Percentiles rank a stretch among this genome's conserved stretches.
Conservation (phyloP, 768 basidiomycete genomes). For the Boletellus sp. region DNA sequence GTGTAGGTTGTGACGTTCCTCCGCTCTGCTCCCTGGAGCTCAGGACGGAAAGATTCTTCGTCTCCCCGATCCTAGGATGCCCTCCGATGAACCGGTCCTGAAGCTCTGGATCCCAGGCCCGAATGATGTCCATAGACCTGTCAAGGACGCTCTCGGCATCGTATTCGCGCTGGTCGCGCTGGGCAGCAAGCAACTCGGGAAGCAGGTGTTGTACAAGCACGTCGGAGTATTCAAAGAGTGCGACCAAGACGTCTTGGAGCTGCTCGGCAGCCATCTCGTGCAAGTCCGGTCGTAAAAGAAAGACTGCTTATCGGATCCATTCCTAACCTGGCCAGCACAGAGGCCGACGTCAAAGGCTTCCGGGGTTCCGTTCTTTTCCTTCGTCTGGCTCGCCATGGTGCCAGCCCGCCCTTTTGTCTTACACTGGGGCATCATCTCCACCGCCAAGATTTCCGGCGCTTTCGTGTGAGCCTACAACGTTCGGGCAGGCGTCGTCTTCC, state of each 20-base stretch:
- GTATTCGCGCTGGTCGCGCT: conserved; percentile 18
- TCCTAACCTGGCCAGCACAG: conserved; percentile 3
- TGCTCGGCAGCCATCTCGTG: not conserved
- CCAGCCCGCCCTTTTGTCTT: conserved; percentile 41
- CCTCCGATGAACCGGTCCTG: conserved; percentile 70
- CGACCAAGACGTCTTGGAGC: conserved; percentile 35
- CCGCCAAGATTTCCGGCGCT: conserved; percentile 62
- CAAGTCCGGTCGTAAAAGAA: not conserved
- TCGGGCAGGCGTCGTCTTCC: not conserved
- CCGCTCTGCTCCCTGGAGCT: conserved; percentile 80
- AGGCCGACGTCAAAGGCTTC: not conserved
- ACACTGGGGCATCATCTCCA: conserved; percentile 87
- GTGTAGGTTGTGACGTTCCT: conserved; percentile 45
- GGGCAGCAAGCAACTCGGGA: conserved; percentile 42
- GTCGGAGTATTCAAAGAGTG: conserved; percentile 68
- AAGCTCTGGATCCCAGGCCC: conserved; percentile 47
- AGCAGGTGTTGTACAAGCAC: conserved; percentile 51
- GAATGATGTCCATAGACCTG: conserved; percentile 44
- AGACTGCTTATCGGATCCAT: conserved; percentile 1
- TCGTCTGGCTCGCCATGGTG: conserved; percentile 11
- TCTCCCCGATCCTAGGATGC: conserved; percentile 89
- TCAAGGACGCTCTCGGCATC: conserved; percentile 55
- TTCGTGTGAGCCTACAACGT: conserved; percentile 60
- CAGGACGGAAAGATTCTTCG: conserved; percentile 65
- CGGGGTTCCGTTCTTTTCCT: conserved; percentile 1